Base-by-base conservation (phyloP, 2,329 filamentous ascomycete species). In the Onygenales sp. region DNA sequence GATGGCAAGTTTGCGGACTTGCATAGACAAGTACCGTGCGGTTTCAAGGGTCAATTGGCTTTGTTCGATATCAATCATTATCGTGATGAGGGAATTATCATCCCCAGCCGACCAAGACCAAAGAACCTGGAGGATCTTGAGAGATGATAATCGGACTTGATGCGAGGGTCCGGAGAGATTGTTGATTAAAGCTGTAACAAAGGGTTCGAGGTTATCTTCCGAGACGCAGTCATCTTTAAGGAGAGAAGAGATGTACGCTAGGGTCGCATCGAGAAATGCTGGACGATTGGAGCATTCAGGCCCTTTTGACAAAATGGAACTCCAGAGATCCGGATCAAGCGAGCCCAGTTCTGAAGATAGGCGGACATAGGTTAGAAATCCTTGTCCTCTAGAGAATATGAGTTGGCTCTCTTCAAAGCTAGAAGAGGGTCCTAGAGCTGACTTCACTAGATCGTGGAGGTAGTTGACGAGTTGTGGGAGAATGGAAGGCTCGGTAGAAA, bases 31-130 rank as follows among this genome's bases (percentile, higher is more conserved):
- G 14, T 82, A 82, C 53, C 93, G 82, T 49, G 83, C 81, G 49
- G 86, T 88, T 53, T 91, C 82, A 3, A 95, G 75, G 46, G 81
- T 82, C n/a, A 95, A 71, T 0, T 88, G 84, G 5, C 85, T 88
- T 57, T 89, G 80, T 67, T 97, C 91, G 13, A 91, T 83, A 57
- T 88, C 80, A 13, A 91, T 77, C 71, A 95, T 92, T 6, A 83
- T 77, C 4, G 76, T 60, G 21, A 76, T 58, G 27, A 68, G 65
- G 4, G 62, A 62, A 70, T 60, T 66, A 45, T 77, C 70, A 55
- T 78, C 74, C 51, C 78, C 76, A 39, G 65, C 70, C 52, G 71
- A 75, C 32, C 68, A 59, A 51, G 66, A 70, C 48, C 82, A 74
- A 13, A 93, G 70, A 37, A 81, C 74, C 42, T 81, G 78, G 10